Conservation (phyloP, 306 rosid genomes). For the Sechiopsis laciniata region DNA sequence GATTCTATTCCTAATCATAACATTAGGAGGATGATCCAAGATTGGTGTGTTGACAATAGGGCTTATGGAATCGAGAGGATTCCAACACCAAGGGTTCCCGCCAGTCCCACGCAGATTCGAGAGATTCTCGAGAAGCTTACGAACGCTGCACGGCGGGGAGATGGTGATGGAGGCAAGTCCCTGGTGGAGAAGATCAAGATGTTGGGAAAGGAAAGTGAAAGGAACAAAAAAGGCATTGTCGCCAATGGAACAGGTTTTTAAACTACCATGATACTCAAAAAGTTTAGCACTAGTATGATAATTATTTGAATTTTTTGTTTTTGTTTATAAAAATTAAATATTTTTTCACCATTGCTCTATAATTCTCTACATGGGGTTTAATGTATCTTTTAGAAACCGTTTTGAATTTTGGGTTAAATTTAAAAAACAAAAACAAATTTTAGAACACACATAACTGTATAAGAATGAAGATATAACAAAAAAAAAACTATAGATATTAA, state of each 20-base stretch:
- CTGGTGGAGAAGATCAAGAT: constrained; percentile 30
- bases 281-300: too few species aligned
- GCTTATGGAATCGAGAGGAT: constrained; percentile 42
- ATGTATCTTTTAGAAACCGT: too few species aligned
- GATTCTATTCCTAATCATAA: constrained; percentile 47
- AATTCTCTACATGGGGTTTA: too few species aligned
- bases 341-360: too few species aligned
- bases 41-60: constrained; percentile 44
- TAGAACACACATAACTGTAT: too few species aligned
- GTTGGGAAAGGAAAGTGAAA: constrained; percentile 33
- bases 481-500: too few species aligned
- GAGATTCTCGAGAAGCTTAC: constrained; percentile 26
- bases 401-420: too few species aligned
- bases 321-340: too few species aligned
- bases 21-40: constrained; percentile 47
- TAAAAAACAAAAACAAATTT: too few species aligned
- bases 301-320: too few species aligned
- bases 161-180: constrained; percentile 18
- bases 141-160: constrained; percentile 4
- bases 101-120: constrained; percentile 17
- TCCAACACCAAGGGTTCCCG: constrained; percentile 42
- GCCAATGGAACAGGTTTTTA: constrained; percentile 13
- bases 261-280: too few species aligned
- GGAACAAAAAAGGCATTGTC: constrained; percentile 37
- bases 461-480: too few species aligned